phyloP scores from a whole-genome alignment of 495 filamentous ascomycete species.

The Baudoinia panamericana region DNA sequence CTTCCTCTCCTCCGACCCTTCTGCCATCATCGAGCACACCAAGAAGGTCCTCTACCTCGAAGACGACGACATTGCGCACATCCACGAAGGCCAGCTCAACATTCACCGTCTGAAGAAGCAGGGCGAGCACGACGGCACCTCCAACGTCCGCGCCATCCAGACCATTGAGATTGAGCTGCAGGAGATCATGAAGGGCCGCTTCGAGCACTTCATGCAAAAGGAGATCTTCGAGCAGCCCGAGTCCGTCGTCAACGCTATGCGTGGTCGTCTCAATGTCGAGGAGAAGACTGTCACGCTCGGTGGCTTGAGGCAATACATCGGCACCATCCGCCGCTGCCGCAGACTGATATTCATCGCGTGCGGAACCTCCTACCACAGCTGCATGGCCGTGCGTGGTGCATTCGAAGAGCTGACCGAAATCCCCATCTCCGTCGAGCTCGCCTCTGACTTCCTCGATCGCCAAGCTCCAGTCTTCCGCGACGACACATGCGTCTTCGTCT shows the following conservation, averaged over 20 bases:
- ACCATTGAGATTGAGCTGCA: constrained; percentile 96
- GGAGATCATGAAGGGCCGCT: constrained; percentile 99
- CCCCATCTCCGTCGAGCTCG: constrained; percentile 89
- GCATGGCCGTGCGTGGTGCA: constrained; percentile 95
- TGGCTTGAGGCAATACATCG: constrained; percentile 88
- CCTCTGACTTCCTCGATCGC: constrained; percentile 94
- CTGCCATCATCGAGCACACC: constrained; percentile 96
- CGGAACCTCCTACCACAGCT: constrained; percentile 94
- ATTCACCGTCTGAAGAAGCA: constrained; percentile 95
- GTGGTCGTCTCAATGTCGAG: constrained; percentile 83
- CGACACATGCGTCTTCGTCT: constrained; percentile 97
- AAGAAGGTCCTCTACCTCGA: constrained; percentile 99
- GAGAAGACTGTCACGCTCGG: constrained; percentile 93
- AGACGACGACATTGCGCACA: constrained; percentile 98
- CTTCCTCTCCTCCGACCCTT: constrained; percentile 95
- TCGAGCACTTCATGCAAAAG: constrained; percentile 99
- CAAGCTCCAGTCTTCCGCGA: constrained; percentile 98
- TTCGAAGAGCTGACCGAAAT: constrained; percentile 98
- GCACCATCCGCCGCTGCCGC: constrained; percentile 89
- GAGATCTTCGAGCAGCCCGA: constrained; percentile 99
- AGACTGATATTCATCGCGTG: constrained; percentile 97
- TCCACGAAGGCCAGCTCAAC: constrained; percentile 96
- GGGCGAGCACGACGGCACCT: constrained; percentile 92
- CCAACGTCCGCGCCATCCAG: constrained; percentile 93
- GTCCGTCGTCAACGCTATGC: constrained; percentile 98